Evolutionary conservation across 306 rosid genomes (phyloP).

Genomic region (Crotalaria pallida): DNA sequence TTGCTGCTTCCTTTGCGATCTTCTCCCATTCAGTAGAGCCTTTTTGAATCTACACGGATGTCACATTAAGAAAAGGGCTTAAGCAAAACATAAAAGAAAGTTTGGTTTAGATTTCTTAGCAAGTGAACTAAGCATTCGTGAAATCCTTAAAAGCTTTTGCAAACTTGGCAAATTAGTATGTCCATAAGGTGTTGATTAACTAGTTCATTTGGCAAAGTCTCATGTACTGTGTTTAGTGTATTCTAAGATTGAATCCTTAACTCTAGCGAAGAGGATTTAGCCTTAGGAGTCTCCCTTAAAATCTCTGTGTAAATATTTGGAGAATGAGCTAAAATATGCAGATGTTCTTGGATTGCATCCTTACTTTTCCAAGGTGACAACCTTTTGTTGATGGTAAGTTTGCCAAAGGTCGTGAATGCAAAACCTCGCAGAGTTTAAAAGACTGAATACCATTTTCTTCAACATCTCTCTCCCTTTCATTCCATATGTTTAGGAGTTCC

Average conservation of each 20-base stretch:
- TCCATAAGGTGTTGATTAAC: neutral
- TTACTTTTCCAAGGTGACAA: constrained; percentile 77
- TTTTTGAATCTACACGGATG: constrained; percentile 46
- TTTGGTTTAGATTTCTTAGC: neutral
- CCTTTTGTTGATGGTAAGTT: constrained; percentile 64
- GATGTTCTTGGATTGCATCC: neutral
- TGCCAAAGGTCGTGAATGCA: constrained; percentile 88
- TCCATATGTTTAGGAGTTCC: constrained; percentile 83
- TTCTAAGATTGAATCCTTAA: neutral
- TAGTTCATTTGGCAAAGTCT: neutral
- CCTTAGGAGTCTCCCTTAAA: neutral
- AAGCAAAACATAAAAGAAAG: neutral
- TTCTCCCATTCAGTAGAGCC: constrained; percentile 71
- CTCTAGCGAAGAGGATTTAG: neutral
- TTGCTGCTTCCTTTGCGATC: constrained; percentile 80
- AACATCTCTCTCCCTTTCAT: constrained; percentile 63
- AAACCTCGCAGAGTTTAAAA: constrained; percentile 72
- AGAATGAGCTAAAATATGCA: neutral
- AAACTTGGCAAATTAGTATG: neutral
- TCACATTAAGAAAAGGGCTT: neutral
- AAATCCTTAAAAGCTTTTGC: neutral
- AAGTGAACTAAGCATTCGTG: neutral
- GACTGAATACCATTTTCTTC: constrained; percentile 56
- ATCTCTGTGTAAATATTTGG: neutral
- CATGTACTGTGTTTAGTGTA: neutral